These are phyloP conservation scores for Trametes gibbosa DNA, from an alignment of 768 basidiomycete species.

Conservation along the genomic window DNA sequence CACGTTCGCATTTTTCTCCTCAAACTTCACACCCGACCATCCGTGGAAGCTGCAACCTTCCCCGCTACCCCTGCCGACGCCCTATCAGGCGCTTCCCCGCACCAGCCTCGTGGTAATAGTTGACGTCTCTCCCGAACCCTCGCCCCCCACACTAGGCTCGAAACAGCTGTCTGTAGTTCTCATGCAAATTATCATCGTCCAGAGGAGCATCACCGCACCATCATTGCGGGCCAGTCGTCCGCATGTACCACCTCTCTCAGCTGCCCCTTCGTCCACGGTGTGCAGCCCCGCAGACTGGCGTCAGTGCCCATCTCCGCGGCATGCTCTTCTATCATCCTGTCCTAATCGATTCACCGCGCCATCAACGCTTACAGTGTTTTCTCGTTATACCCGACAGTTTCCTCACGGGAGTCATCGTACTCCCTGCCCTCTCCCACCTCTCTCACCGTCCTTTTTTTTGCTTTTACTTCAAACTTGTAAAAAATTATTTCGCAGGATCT, in stretches of 20 bases:
- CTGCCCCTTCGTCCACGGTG: background rate
- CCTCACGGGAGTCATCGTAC: too few relatives aligned
- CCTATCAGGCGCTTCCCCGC: constrained; percentile 7
- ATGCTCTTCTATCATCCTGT: too few relatives aligned
- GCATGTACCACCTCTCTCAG: too few relatives aligned
- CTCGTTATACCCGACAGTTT: too few relatives aligned
- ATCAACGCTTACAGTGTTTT: too few relatives aligned
- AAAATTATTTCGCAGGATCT: too few relatives aligned
- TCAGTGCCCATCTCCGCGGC: background rate
- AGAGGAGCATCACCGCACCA: background rate
- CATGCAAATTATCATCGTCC: background rate
- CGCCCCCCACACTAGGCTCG: constrained; percentile 5
- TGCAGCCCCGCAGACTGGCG: background rate
- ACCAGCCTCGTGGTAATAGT: constrained; percentile 5
- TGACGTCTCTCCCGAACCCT: constrained; percentile 8
- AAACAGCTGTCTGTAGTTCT: constrained; percentile 3
- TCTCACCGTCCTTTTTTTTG: too few relatives aligned
- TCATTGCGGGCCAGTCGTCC: background rate
- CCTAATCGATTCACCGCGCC: too few relatives aligned
- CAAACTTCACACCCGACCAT: background rate
- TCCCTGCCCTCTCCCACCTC: too few relatives aligned
- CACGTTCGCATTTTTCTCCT: background rate
- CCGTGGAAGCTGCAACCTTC: background rate
- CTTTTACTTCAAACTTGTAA: too few relatives aligned
- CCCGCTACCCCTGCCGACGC: background rate